phyloP scores from a whole-genome alignment of 805 yeast species.

The Wickerhamiella qilinensis region DNA sequence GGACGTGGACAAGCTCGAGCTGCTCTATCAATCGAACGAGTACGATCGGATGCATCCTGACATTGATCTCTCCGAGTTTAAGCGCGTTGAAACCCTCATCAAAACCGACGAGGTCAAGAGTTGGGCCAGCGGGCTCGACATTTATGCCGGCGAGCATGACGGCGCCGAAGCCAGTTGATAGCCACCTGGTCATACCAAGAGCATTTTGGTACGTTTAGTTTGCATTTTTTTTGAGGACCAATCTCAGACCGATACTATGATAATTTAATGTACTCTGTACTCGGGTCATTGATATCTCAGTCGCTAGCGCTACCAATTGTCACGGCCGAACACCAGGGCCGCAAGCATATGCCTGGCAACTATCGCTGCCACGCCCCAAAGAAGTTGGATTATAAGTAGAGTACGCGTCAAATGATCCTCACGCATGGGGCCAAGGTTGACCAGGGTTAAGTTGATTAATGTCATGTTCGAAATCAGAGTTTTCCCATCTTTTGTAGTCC shows the following conservation, averaged over 20 bases:
- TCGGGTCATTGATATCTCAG: background rate
- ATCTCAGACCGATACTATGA: too few relatives aligned
- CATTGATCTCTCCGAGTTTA: slow-evolving; percentile 54
- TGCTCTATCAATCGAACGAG: slow-evolving; percentile 37
- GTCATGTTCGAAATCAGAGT: slow-evolving; percentile 66
- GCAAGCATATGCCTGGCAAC: slow-evolving; percentile 70
- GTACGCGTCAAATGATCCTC: slow-evolving; percentile 59
- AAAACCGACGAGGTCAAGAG: slow-evolving; percentile 54
- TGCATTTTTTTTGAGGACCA: too few relatives aligned
- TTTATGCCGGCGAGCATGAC: background rate
- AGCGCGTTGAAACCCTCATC: slow-evolving; percentile 41
- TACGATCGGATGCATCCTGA: slow-evolving; percentile 53
- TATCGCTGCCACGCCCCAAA: slow-evolving; percentile 50
- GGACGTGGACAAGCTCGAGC: slow-evolving; percentile 84
- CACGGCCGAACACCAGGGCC: slow-evolving; percentile 74
- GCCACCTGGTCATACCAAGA: too few relatives aligned
- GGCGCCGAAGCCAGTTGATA: too few relatives aligned
- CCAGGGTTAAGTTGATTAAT: slow-evolving; percentile 63
- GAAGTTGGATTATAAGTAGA: slow-evolving; percentile 46
- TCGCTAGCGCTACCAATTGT: slow-evolving; percentile 37
- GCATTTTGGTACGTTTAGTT: too few relatives aligned
- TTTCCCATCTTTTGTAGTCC: slow-evolving; percentile 18
- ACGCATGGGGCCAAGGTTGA: slow-evolving; percentile 78
- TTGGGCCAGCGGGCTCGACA: slow-evolving; percentile 39
- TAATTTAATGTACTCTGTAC: too few relatives aligned